A percentile compares a stretch with the other conserved stretches of the same genome.
These are phyloP conservation scores for Ceratobasidium sp. DNA, from an alignment of 1,284 basidiomycete species.

Conservation along the genomic window DNA sequence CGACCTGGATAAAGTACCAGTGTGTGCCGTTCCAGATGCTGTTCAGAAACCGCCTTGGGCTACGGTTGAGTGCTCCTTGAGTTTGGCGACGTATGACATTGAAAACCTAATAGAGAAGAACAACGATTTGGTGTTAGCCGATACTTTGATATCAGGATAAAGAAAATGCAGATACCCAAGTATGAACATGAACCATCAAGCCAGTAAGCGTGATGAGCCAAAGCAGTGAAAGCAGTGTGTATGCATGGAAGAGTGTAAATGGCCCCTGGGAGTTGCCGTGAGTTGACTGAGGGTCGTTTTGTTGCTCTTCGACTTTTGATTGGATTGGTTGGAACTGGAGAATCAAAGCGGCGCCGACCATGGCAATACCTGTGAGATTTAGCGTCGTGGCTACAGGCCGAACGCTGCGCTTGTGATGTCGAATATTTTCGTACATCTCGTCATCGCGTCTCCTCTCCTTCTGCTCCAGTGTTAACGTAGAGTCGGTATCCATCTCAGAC, in stretches of 20 bases:
- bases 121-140: not conserved
- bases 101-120: conserved; percentile 12
- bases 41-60: conserved; percentile 5
- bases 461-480: not conserved
- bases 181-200: conserved; percentile 35
- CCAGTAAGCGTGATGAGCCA: conserved; percentile 34
- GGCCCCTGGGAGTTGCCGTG: not conserved
- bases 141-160: not conserved
- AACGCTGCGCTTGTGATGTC: conserved; percentile 21
- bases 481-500: not conserved
- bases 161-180: conserved; percentile 8
- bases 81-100: conserved; percentile 25
- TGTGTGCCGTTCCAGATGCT: conserved; percentile 35
- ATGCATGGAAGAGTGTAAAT: conserved; percentile 31
- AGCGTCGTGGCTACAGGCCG: conserved; percentile 29
- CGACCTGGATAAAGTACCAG: conserved; percentile 35
- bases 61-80: not conserved
- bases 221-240: conserved; percentile 24
- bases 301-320: not conserved
- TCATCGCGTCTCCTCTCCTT: conserved; percentile 10
- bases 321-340: conserved; percentile 10
- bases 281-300: not conserved
- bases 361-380: conserved; percentile 26
- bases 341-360: conserved; percentile 16
- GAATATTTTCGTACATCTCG: conserved; percentile 30